Base-by-base conservation (phyloP, 208 protist genomes). In the Strigomonas oncopelti region DNA sequence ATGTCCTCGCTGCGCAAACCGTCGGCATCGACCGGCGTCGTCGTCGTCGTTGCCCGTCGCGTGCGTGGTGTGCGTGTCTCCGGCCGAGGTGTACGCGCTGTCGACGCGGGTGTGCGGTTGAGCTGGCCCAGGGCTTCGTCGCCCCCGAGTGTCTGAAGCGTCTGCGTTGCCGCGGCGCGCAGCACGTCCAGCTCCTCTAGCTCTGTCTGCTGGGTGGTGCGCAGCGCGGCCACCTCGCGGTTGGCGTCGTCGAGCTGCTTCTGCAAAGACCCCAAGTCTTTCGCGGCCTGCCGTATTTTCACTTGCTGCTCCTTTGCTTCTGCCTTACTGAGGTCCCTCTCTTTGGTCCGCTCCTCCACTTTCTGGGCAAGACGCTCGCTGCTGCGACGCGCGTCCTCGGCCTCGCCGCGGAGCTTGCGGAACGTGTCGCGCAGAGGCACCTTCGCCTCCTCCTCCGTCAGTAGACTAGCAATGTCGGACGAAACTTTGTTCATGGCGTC, bases 311-410 rank as follows among this genome's bases (percentile, higher is more conserved):
- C 46, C 34, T 18, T 22, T 4, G 45, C 38, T 20, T 63, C 59
- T 45, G 7, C 48, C 20, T 11, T 28, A 22, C 14, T 31, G 9
- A 60, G 22, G 24, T 74, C 57, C 45, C 51, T 20, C 24, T 36
- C 61, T 3, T 51, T 56, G 25, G 69, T 61, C 34, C 59, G 63
- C 31, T 69, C 45, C 45, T 80, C 69, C 4, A 64, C 18, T 0
- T 45, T 42, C 46, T 38, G 62, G 3, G 5, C 27, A 8, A 31
- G 22, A 4, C 60, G 60, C n/a, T 64, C 60, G 18, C 24, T 11
- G 13, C 7, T 54, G 22, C 60, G 60, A 16, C 28, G 25, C 0
- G 36, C 60, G 22, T 64, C 60, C 9, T 64, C 60, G 29, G 42
- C 60, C n/a, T 64, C 36, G 31, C 18, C 31, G 20, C 34, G 28